Evolutionary conservation across 495 filamentous ascomycete species (phyloP).

Genomic region (Penicillium lagena): DNA sequence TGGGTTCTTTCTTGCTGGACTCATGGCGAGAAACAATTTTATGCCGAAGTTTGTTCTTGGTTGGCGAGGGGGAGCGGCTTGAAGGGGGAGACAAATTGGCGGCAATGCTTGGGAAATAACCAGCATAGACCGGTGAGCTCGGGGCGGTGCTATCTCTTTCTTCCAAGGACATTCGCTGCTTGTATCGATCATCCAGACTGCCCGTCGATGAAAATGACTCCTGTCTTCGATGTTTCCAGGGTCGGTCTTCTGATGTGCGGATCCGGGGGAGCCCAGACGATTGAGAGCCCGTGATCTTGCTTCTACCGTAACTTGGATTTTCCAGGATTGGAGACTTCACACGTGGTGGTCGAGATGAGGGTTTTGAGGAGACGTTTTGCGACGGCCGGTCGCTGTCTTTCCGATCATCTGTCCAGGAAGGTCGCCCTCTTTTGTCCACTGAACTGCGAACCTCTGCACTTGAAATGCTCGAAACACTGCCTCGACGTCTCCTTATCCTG

Average conservation of each 20-base stretch:
- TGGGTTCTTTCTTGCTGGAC: constrained; percentile 30
- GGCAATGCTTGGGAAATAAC: constrained; percentile 52
- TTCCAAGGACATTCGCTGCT: constrained; percentile 38
- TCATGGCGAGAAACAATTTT: constrained; percentile 39
- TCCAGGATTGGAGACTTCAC: constrained; percentile 5
- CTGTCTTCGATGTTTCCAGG: constrained; percentile 6
- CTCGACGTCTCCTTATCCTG: constrained; percentile 19
- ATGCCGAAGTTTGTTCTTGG: constrained; percentile 37
- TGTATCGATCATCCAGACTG: constrained; percentile 29
- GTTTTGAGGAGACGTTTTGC: background rate
- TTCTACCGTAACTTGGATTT: too few relatives aligned
- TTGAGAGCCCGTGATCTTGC: constrained; percentile 1
- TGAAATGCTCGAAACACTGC: constrained; percentile 26
- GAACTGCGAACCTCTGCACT: constrained; percentile 15
- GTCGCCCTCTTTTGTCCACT: constrained; percentile 3
- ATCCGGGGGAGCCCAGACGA: constrained; percentile 1
- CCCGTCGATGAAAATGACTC: constrained; percentile 30
- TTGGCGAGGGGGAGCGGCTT: constrained; percentile 47
- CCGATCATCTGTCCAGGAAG: constrained; percentile 6
- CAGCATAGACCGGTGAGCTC: constrained; percentile 36
- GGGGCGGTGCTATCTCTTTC: constrained; percentile 42
- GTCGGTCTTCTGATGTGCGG: constrained; percentile 1
- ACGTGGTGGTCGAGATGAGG: constrained; percentile 1
- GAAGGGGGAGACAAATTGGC: constrained; percentile 48
- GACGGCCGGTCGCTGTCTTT: constrained; percentile 3